Evolutionary conservation across 345 rosid species (phyloP), one percentile per base, ranked within the genome.

Genomic region (Gossypium turneri): DNA sequence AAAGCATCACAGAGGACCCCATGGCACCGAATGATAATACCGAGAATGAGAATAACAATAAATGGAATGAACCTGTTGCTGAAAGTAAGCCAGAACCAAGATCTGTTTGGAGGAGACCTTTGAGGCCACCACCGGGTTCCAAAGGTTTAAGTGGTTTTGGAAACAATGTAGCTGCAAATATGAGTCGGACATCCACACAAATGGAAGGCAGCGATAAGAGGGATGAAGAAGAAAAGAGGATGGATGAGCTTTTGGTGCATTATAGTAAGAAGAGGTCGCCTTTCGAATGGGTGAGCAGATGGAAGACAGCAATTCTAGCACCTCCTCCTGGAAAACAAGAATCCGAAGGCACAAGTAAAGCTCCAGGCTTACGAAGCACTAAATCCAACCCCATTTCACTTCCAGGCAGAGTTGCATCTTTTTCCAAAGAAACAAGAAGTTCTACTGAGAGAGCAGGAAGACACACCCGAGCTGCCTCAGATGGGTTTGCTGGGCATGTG

Each of bases 101-200:
- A 84, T 89, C 97, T 59, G 88, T 88, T 72, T 83, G 95, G 78
- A 84, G 84, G 50, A 80, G 85, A 72, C 74, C 75, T 59, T 77
- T 76, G 64, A 88, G 82, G 34, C 84, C 70, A 10, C 80, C 80
- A 0, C 84, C 76, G 9, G 86, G 74, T 12, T 80, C 3, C 4
- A 81, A 78, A 61, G 38, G 38, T 19, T 6, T 25, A 17, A 73
- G 50, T 64, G 68, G 52, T 47, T 16, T 27, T 29, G 60, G 58
- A 52, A 52, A 27, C 10, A 22, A 22, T 17, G 73, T 48, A 2
- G 12, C 43, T 15, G 57, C 50, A 6, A 72, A 47, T 45, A 68
- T 20, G 4, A 79, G 53, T 16, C 44, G 45, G n/a, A 41, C 55
- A 19, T 7, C 79, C 24, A 24, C 34, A 10, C 56, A 58, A 3